A percentile compares a stretch with the other conserved stretches of the same genome.
Evolutionary conservation across 129 eudicot species (phyloP).

Genomic region (Erigeron canadensis): DNA sequence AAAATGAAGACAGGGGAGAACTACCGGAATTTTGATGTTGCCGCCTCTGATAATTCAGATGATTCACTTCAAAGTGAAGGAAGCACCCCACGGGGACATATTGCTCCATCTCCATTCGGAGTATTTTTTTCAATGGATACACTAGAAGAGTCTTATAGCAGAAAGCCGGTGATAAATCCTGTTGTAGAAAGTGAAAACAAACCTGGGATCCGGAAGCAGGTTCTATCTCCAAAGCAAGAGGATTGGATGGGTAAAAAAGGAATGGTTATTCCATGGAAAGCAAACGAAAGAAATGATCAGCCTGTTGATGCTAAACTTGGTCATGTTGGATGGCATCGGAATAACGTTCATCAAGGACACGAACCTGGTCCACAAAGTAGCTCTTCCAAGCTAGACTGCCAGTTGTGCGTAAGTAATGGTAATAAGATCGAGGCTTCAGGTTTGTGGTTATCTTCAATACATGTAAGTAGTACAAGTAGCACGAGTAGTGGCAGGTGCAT

Average conservation of each 20-base stretch:
- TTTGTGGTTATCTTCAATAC: constrained; percentile 31
- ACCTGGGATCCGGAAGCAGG: constrained; percentile 55
- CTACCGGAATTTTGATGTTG: constrained; percentile 37
- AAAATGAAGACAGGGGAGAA: constrained; percentile 57
- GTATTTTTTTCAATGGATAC: neutral
- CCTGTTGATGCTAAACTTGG: neutral
- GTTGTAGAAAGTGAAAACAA: constrained; percentile 74
- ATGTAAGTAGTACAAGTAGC: constrained; percentile 63
- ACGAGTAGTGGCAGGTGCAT: constrained; percentile 51
- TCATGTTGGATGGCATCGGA: neutral
- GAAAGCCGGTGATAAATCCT: constrained; percentile 44
- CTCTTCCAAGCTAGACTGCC: constrained; percentile 8
- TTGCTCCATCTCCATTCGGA: constrained; percentile 40
- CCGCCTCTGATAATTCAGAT: constrained; percentile 51
- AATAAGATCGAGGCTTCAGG: constrained; percentile 16
- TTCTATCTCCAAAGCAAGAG: constrained; percentile 70
- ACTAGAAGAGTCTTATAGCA: constrained; percentile 30
- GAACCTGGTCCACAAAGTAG: constrained; percentile 1
- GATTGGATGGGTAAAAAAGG: constrained; percentile 79
- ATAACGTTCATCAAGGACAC: neutral
- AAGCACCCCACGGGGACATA: constrained; percentile 65
- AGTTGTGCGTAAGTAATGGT: neutral
- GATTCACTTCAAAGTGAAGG: constrained; percentile 45
- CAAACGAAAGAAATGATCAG: constrained; percentile 56
- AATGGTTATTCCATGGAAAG: constrained; percentile 88